Base-by-base conservation (phyloP, 2,329 filamentous ascomycete genomes). In the Calonectria leucothoes region DNA sequence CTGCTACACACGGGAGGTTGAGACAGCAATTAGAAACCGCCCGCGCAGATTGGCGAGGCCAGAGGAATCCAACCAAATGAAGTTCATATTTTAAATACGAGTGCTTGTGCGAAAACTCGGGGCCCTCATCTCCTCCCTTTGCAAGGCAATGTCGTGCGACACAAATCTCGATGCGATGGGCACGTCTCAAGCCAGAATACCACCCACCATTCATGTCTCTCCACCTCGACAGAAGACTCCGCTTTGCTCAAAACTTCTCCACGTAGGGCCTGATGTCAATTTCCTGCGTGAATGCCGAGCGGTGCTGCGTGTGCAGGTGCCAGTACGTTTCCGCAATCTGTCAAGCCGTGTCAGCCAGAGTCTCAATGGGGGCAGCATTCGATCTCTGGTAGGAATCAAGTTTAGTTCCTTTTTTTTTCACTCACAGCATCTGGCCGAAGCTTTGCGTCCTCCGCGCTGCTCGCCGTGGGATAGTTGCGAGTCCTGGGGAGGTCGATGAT, bases 251-350 rank as follows among this genome's bases (percentile, higher is more conserved):
- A 88, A 94, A 98, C 83, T 96, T 97, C 88, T 98, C 95, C 66
- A 95, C 88, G 83, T 91, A 95, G 1, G 95, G 95, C 75, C 95
- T 88, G 35, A 96, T 86, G 83, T 97, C 95, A 78, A 97, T 84
- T 85, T 97, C 94, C 81, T 94, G 94, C 0, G 94, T 95, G 80
- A 96, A 97, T 2, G 91, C 91, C 7, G 93, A 94, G 77, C 91
- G 89, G 37, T 93, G 94, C 86, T 98, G 95, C 0, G 92, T 93
- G 81, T 98, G 95, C 80, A 98, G 82, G 81, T 93, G 88, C 94
- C 95, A 98, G 81, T 98, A 98, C 14, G 91, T 90, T 76, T 97
- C 94, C 14, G 95, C 95, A 87, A 98, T 97, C 92, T 96, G 57
- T 23, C 39, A n/a, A 66, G 12, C 23, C 14, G 75, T 39, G 77